phyloP scores from a whole-genome alignment of 2,329 filamentous ascomycete species.

The Ophiostoma sp. region DNA sequence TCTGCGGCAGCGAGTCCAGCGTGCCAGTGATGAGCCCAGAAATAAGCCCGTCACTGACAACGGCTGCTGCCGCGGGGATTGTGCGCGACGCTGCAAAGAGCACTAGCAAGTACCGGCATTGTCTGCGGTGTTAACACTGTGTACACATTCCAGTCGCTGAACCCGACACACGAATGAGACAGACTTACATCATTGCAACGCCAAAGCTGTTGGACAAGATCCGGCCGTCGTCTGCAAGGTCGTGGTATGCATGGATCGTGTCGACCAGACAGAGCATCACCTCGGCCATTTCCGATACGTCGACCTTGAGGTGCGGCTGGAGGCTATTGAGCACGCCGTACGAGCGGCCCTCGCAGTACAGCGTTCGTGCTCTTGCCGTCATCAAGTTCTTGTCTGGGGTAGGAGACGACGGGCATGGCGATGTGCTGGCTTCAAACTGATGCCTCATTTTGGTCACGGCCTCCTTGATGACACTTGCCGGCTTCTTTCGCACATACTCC shows the following conservation, averaged over 20 bases:
- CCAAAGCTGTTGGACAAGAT: constrained; percentile 26
- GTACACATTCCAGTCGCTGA: neutral
- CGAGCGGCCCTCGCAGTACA: constrained; percentile 25
- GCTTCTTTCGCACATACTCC: neutral
- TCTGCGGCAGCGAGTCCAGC: constrained; percentile 13
- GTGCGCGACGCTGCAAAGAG: constrained; percentile 25
- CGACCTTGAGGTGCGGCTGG: constrained; percentile 5
- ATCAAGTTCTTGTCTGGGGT: constrained; percentile 12
- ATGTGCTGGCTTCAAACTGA: constrained; percentile 16
- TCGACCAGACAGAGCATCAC: constrained; percentile 21
- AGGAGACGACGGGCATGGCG: neutral
- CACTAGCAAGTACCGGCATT: constrained; percentile 27
- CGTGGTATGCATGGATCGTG: constrained; percentile 25
- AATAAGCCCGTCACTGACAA: constrained; percentile 17
- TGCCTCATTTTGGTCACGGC: constrained; percentile 17
- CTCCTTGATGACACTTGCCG: neutral
- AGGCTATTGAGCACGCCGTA: constrained; percentile 19
- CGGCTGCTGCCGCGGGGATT: constrained; percentile 1
- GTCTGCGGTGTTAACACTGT: constrained; percentile 16
- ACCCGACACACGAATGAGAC: neutral
- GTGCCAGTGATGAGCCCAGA: constrained; percentile 23
- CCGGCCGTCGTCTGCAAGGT: constrained; percentile 12
- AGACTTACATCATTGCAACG: constrained; percentile 23
- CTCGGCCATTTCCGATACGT: constrained; percentile 16
- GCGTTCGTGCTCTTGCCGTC: constrained; percentile 20